These are phyloP conservation scores for Flaveria robusta DNA, from an alignment of 129 eudicot genomes.

Conservation along the genomic window DNA sequence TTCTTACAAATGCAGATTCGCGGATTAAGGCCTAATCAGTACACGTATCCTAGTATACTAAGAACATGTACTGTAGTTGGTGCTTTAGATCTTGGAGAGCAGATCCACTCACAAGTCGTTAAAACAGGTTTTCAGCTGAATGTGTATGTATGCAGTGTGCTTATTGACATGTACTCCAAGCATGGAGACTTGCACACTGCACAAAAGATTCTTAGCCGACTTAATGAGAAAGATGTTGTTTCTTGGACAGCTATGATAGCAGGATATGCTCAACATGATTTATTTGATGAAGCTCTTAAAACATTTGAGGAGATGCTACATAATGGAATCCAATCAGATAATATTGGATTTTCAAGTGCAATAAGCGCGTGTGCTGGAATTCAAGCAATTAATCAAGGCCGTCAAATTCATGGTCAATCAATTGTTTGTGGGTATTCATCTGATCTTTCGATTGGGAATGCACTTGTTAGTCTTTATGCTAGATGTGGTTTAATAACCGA, in stretches of 20 bases:
- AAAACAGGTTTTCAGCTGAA: slow-evolving; percentile 85
- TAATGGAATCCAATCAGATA: slow-evolving; percentile 71
- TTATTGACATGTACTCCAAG: slow-evolving; percentile 95
- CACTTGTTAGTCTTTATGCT: slow-evolving; percentile 83
- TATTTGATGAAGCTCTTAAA: slow-evolving; percentile 71
- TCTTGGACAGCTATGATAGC: slow-evolving; percentile 98
- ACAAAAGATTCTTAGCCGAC: slow-evolving; percentile 57
- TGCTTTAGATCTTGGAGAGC: slow-evolving; percentile 79
- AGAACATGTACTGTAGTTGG: slow-evolving; percentile 83
- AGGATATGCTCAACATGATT: slow-evolving; percentile 75
- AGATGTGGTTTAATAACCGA: slow-evolving; percentile 78
- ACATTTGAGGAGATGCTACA: slow-evolving; percentile 75
- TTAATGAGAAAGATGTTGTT: slow-evolving; percentile 79
- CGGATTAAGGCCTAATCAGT: slow-evolving; percentile 80
- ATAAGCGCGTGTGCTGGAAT: slow-evolving; percentile 94
- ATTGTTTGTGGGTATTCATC: slow-evolving; percentile 61
- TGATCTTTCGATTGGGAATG: slow-evolving; percentile 85
- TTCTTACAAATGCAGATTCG: slow-evolving; percentile 64
- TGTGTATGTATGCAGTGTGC: slow-evolving; percentile 87
- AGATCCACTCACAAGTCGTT: slow-evolving; percentile 78
- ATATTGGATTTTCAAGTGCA: slow-evolving; percentile 86
- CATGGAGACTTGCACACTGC: slow-evolving; percentile 76
- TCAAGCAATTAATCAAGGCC: slow-evolving; percentile 74
- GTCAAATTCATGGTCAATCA: slow-evolving; percentile 80
- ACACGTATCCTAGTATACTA: slow-evolving; percentile 91